These are phyloP conservation scores for Leishmania mexicana DNA, from an alignment of 208 protist species.

Conservation along the genomic window DNA sequence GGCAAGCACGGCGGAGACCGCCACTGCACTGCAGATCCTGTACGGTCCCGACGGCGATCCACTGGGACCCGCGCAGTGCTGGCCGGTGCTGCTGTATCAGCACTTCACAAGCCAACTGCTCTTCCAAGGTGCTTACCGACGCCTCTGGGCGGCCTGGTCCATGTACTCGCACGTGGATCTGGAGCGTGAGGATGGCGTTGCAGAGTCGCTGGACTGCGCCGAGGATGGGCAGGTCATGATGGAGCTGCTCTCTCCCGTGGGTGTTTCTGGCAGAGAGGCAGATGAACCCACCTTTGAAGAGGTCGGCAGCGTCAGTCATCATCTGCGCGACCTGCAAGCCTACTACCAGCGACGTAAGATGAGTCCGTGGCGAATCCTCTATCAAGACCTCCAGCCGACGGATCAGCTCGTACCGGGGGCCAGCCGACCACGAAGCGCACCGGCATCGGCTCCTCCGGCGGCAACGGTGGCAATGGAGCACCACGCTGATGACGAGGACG, in stretches of 20 bases:
- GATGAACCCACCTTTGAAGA: not conserved
- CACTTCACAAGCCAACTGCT: slow-evolving; percentile 50
- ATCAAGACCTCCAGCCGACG: slow-evolving; percentile 38
- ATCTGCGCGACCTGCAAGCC: slow-evolving; percentile 33
- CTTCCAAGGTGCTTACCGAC: slow-evolving; percentile 48
- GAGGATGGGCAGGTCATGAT: slow-evolving; percentile 33
- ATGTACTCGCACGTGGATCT: slow-evolving; percentile 47
- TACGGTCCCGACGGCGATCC: slow-evolving; percentile 22
- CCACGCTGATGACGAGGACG: not conserved
- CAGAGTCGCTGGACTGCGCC: slow-evolving; percentile 39
- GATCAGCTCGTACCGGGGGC: not conserved
- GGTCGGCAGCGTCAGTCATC: not conserved
- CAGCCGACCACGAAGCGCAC: not conserved
- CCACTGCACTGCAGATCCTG: not conserved
- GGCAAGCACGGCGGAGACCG: not conserved
- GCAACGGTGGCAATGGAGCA: not conserved
- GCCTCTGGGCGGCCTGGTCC: slow-evolving; percentile 55
- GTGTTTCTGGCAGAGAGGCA: not conserved
- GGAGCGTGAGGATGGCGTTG: slow-evolving; percentile 41
- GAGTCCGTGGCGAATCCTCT: slow-evolving; percentile 52
- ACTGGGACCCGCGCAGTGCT: slow-evolving; percentile 23
- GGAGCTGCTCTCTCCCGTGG: slow-evolving; percentile 15
- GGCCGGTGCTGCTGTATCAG: slow-evolving; percentile 39
- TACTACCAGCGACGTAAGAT: slow-evolving; percentile 46
- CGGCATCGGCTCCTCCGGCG: no score